phyloP scores from a whole-genome alignment of 345 rosid species.

The Rhodamnia rubescens region DNA sequence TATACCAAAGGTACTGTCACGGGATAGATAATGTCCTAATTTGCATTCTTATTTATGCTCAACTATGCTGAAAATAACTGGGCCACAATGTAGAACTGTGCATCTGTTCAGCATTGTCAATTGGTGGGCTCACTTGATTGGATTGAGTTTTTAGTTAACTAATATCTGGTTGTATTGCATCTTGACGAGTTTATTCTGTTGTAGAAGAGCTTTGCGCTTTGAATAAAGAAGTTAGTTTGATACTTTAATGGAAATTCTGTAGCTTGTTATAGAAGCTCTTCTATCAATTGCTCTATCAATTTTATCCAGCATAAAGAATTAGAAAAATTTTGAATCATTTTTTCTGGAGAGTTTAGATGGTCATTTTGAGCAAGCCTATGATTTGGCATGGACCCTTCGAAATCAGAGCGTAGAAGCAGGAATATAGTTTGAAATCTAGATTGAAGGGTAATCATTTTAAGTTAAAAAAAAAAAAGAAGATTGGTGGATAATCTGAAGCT shows the following conservation, averaged over 20 bases:
- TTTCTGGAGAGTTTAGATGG: background rate
- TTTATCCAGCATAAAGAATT: background rate
- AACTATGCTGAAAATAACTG: background rate
- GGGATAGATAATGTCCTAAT: background rate
- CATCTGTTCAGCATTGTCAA: background rate
- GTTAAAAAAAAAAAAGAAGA: background rate
- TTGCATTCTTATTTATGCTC: background rate
- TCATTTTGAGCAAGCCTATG: background rate
- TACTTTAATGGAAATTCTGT: background rate
- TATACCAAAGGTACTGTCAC: conserved; percentile 69
- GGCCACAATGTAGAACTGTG: background rate
- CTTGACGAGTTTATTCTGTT: background rate
- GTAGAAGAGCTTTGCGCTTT: background rate
- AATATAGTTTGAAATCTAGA: background rate
- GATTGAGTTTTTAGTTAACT: background rate
- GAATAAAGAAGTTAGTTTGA: background rate
- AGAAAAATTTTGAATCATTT: background rate
- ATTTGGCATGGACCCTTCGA: background rate
- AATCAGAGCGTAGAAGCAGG: background rate
- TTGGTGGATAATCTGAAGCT: background rate
- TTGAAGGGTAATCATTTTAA: background rate
- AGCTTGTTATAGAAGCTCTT: background rate
- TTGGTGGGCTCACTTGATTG: background rate
- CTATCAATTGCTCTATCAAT: background rate
- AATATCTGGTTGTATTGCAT: background rate